A percentile compares a stretch with the other conserved stretches of the same genome.
These are phyloP conservation scores for Penicillium cosmopolitanum DNA, from an alignment of 495 filamentous ascomycete genomes.

Conservation along the genomic window DNA sequence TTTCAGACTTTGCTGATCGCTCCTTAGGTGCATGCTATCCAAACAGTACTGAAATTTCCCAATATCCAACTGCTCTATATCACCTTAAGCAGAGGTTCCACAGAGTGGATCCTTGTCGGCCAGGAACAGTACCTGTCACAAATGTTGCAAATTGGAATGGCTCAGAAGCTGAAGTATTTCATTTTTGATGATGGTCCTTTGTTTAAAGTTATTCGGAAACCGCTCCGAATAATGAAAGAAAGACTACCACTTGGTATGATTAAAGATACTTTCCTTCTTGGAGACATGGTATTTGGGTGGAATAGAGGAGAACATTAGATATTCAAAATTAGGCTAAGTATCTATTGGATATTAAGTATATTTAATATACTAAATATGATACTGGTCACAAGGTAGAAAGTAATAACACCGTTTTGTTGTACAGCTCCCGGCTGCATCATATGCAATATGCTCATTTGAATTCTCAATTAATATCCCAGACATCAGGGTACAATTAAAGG, in stretches of 20 bases:
- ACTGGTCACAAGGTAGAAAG: not conserved
- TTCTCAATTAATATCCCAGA: not conserved
- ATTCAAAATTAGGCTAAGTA: not conserved
- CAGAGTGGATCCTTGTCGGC: not conserved
- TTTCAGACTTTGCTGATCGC: not conserved
- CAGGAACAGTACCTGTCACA: not conserved
- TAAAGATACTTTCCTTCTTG: not conserved
- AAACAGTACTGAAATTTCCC: not conserved
- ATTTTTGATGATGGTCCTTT: not conserved
- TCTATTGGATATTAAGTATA: not conserved
- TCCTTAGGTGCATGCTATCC: not conserved
- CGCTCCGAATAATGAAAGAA: constrained; percentile 1
- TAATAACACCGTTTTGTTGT: not conserved
- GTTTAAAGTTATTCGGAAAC: not conserved
- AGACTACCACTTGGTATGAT: not conserved
- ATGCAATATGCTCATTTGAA: not conserved
- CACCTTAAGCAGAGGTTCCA: not conserved
- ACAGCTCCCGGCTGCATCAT: not conserved
- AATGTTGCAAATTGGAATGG: not conserved
- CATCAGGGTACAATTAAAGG: not conserved
- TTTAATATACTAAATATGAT: not conserved
- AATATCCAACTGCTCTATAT: not conserved
- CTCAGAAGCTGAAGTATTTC: not conserved
- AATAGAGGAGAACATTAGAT: not conserved
- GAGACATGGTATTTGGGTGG: not conserved